Evolutionary conservation across 257 asterid species (phyloP).

Genomic region (Rhazya stricta): DNA sequence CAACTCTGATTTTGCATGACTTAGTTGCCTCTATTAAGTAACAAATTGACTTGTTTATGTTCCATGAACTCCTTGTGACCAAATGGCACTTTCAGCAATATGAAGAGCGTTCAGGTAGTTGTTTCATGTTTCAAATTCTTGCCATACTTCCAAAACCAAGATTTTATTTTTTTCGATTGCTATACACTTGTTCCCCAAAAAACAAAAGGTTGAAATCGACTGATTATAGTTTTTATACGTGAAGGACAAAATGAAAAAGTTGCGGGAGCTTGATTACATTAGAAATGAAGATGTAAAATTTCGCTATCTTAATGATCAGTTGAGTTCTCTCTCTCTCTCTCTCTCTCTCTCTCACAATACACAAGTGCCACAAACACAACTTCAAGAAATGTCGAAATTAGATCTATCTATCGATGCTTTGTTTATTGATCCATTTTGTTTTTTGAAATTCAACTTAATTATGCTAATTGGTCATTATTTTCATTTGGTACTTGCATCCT

Average conservation of each 20-base stretch:
- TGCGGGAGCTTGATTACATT: conserved; percentile 38
- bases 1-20: neutral
- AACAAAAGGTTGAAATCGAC: neutral
- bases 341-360: conserved; percentile 6
- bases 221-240: neutral
- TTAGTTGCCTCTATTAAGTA: neutral
- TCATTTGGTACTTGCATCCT: too few relatives aligned
- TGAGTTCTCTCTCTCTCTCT: too few relatives aligned
- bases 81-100: too few relatives aligned
- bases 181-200: neutral
- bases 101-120: too few relatives aligned
- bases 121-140: neutral
- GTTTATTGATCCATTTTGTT: too few relatives aligned
- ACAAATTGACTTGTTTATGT: too few relatives aligned
- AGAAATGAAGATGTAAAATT: conserved; percentile 50
- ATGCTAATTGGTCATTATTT: too few relatives aligned
- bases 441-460: too few relatives aligned
- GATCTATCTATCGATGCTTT: too few relatives aligned
- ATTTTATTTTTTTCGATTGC: neutral
- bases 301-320: conserved; percentile 53
- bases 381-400: too few relatives aligned
- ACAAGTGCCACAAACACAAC: too few relatives aligned
- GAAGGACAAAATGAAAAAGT: conserved; percentile 46
- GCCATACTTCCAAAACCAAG: neutral
- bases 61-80: too few relatives aligned